A percentile compares a stretch with the other conserved stretches of the same genome.
Conservation (phyloP, 108 stramenopile species). For the Nannochloropsis gaditana region DNA sequence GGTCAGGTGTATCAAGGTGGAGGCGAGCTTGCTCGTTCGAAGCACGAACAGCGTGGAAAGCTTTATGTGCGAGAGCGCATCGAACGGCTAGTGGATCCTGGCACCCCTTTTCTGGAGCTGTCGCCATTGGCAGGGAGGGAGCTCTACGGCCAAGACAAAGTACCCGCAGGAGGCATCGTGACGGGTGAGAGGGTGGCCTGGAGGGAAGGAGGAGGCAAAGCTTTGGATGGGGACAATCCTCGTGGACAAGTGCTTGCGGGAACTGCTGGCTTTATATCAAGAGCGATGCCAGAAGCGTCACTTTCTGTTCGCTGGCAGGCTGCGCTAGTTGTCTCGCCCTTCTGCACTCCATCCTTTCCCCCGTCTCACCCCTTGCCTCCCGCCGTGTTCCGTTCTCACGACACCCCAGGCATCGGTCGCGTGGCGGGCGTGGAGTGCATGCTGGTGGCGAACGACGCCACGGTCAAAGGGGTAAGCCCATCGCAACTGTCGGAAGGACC, state of each 20-base stretch:
- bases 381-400: not conserved
- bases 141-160: constrained; percentile 40
- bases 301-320: too few species aligned
- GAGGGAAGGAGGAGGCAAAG: not conserved
- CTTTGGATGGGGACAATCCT: not conserved
- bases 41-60: constrained; percentile 75
- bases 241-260: too few species aligned
- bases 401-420: constrained; percentile 64
- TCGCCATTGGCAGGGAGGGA: constrained; percentile 75
- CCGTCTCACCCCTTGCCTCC: not conserved
- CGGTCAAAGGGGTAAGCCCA: constrained; percentile 55
- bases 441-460: constrained; percentile 98
- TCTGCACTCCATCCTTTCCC: not conserved
- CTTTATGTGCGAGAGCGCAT: constrained; percentile 88
- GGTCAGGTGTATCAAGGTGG: constrained; percentile 45
- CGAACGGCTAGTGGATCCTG: constrained; percentile 75
- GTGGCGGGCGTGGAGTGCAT: constrained; percentile 79
- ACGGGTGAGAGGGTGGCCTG: constrained; percentile 55
- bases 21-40: constrained; percentile 60
- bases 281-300: too few species aligned
- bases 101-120: constrained; percentile 87
- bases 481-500: not conserved
- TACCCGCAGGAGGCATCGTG: constrained; percentile 87
- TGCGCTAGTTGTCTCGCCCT: not conserved
- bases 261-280: too few species aligned